Evolutionary conservation across 345 rosid species (phyloP).

Genomic region (Noccaea caerulescens): DNA sequence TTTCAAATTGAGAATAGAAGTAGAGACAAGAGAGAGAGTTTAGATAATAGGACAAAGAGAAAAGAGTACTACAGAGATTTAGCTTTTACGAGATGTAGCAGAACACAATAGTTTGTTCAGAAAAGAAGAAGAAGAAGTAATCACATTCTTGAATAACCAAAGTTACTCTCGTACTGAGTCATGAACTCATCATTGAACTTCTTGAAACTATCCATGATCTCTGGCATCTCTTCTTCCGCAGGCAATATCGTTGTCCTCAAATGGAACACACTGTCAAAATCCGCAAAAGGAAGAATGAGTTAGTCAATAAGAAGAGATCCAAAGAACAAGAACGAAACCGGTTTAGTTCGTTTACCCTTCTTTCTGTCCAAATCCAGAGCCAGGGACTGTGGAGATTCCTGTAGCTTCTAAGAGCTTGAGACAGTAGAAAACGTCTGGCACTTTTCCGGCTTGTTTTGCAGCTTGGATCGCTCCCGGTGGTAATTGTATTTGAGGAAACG

Average conservation of each 20-base stretch:
- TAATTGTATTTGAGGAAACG: conserved; percentile 89
- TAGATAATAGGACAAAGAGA: conserved; percentile 3
- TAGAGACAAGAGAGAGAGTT: conserved; percentile 10
- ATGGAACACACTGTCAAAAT: conserved; percentile 73
- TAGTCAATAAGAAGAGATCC: neutral
- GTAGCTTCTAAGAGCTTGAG: conserved; percentile 96
- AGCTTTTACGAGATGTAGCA: conserved; percentile 36
- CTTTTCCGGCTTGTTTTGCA: conserved; percentile 77
- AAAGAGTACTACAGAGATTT: conserved; percentile 30
- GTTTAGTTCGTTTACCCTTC: conserved; percentile 63
- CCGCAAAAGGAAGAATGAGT: neutral
- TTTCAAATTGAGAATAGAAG: neutral
- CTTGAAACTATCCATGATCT: conserved; percentile 91
- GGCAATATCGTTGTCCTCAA: conserved; percentile 96
- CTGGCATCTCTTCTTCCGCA: conserved; percentile 96
- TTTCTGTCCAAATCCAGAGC: conserved; percentile 98
- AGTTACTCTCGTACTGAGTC: conserved; percentile 72
- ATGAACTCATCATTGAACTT: conserved; percentile 96
- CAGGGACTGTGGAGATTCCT: conserved; percentile 99
- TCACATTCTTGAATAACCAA: conserved; percentile 85
- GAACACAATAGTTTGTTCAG: conserved; percentile 25
- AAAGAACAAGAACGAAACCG: neutral
- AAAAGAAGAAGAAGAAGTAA: conserved; percentile 22
- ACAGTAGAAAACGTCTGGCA: conserved; percentile 96
- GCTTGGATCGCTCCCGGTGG: conserved; percentile 91